Evolutionary conservation across 2,329 filamentous ascomycete species (phyloP), one percentile per base, ranked within the genome.

Genomic region (Neophaeococcomyces mojaviensis): DNA sequence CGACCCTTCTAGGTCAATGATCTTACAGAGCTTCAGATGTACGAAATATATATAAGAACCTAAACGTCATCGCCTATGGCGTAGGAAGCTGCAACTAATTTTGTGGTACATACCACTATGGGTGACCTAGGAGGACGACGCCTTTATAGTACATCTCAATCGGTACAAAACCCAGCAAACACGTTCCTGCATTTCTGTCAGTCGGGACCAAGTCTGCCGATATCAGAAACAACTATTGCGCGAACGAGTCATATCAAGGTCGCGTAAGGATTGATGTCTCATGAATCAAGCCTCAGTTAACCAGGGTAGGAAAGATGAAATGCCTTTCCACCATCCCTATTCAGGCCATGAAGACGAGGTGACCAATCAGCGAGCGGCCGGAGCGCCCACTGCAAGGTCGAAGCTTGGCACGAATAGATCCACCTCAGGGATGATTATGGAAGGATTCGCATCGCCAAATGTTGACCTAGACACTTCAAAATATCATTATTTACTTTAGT

Each of bases 331-430:
- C 40, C 26, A 43, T 34, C 26, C 40, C 32, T n/a, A 26, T 20
- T 16, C 10, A 20, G 32, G 40, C 9, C 13, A 43, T 24, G 15
- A 43, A 43, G 30, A 43, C 40, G 40, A 43, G 19, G 30, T 13
- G 26, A 15, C 40, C 40, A 43, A 43, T 43, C 12, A 35, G 5
- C 24, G 28, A 35, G 4, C 12, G 15, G 20, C n/a, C 12, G 8
- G 12, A 8, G 40, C 5, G 6, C 19, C 40, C 18, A 18, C 28
- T 12, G n/a, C 9, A 15, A 9, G 30, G 2, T 22, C 9, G 9
- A 15, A 8, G 7, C 8, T 22, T 26, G 30, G 3, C 40, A 12
- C 16, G n/a, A 18, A 12, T 24, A 19, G n/a, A n/a, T n/a, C n/a
- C n/a, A n/a, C n/a, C n/a, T n/a, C n/a, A n/a, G n/a, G n/a, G n/a